Evolutionary conservation across 1,284 basidiomycete genomes (phyloP), one percentile per base, ranked within the genome.

Genomic region (Marasmius oreades): DNA sequence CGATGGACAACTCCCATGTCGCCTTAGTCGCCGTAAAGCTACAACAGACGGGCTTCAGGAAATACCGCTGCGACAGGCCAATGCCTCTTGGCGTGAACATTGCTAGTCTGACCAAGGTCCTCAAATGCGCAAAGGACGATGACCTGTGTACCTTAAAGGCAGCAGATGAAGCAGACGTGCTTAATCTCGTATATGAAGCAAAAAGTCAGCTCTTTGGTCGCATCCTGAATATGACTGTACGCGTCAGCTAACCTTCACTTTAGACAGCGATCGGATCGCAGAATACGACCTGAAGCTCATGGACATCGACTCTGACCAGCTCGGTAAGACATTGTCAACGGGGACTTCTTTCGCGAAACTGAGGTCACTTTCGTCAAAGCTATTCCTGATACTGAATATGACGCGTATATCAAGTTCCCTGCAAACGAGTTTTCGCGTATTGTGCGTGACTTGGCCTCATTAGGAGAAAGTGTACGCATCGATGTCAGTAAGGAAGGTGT

Each of bases 1-100:
- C 97, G 1, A 99, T 99, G 97, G 97, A 99, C 80, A 98, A 98
- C 82, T 98, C 96, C 5, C 97, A 99, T 74, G 96, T 99, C 67
- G 97, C 96, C 1, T 89, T 98, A 59, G 96, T 98, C 37, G 77
- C 92, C 7, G 90, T 96, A 51, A 82, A 88, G 61, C 82, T 98
- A 51, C 75, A 86, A 28, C 81, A 85, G 0, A 76, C 81, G 0
- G 92, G 92, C 31, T 98, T 98, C 78, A 85, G 90, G 67, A 80
- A 84, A 55, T 99, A 92, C 75, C 88, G 97, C 64, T 98, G 96
- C 70, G 97, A 99, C 74, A 85, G 95, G 22, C 93, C 95, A 54
- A 93, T 99, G 83, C 93, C 94, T 0, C 82, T 96, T 7, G 93
- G 93, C 61, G 91, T 95, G 65, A 95, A 95, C 74, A 81, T 99